Evolutionary conservation across 305 asterid species (phyloP).

Genomic region (Fraxinus floribunda): DNA sequence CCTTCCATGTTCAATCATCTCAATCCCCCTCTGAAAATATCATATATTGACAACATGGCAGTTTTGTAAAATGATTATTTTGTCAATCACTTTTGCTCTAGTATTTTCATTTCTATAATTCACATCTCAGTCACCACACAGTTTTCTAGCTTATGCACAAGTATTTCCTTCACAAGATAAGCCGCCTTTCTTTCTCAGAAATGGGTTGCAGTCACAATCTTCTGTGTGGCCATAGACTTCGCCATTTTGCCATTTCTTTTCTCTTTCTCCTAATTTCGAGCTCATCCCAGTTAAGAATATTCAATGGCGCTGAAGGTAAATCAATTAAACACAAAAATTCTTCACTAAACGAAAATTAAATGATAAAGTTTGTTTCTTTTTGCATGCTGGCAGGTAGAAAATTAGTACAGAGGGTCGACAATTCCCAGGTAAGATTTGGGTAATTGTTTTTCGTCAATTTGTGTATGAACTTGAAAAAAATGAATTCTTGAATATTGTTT

Average conservation of each 20-base stretch:
- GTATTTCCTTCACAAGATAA: neutral
- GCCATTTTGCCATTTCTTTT: conserved; percentile 34
- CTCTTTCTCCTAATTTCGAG: conserved; percentile 47
- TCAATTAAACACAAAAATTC: neutral
- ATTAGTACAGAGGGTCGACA: conserved; percentile 17
- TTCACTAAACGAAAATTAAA: neutral
- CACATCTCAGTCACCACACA: conserved; percentile 30
- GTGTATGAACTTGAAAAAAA: neutral
- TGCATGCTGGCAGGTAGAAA: conserved; percentile 34
- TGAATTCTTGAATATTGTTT: neutral
- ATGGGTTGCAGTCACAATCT: conserved; percentile 36
- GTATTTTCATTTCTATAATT: neutral
- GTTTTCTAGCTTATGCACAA: neutral
- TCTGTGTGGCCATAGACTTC: conserved; percentile 12
- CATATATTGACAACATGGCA: neutral
- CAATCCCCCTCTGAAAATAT: conserved; percentile 19
- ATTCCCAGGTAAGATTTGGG: conserved; percentile 26
- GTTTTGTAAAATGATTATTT: conserved; percentile 7
- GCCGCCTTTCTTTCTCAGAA: conserved; percentile 13
- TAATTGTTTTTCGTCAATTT: neutral
- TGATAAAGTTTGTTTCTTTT: conserved; percentile 1
- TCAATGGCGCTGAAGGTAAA: conserved; percentile 31
- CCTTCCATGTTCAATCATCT: conserved; percentile 37
- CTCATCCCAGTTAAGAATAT: conserved; percentile 36
- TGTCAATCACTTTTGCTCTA: neutral